Conservation (phyloP, 2,329 filamentous ascomycete genomes). For the Pseudogymnoascus sp. region DNA sequence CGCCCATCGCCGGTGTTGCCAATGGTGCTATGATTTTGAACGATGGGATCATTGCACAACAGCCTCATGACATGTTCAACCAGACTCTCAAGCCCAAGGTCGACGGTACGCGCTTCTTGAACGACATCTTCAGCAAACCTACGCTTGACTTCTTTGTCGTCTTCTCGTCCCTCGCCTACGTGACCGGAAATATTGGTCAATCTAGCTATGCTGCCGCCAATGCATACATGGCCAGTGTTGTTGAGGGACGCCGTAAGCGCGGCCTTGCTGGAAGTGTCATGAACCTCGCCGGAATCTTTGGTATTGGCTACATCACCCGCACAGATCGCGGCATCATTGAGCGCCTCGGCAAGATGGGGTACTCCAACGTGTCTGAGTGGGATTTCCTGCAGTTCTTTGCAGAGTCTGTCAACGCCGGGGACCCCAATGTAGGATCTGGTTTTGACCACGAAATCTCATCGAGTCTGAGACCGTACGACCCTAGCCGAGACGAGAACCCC, state of each 20-base stretch:
- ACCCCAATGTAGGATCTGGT: not conserved
- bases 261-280: constrained; percentile 24
- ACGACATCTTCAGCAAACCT: constrained; percentile 26
- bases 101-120: constrained; percentile 26
- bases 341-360: not conserved
- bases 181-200: constrained; percentile 34
- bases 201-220: constrained; percentile 34
- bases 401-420: not conserved
- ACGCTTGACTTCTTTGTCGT: constrained; percentile 37
- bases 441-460: not conserved
- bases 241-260: constrained; percentile 22
- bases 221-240: constrained; percentile 31
- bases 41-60: constrained; percentile 29
- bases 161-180: constrained; percentile 32
- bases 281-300: constrained; percentile 24
- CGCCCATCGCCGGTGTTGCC: constrained; percentile 34
- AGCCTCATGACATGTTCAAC: constrained; percentile 22
- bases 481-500: constrained; percentile 16
- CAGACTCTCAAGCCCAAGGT: constrained; percentile 31
- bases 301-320: constrained; percentile 21
- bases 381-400: constrained; percentile 1
- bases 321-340: not conserved
- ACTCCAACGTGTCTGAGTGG: not conserved
- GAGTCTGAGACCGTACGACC: not conserved
- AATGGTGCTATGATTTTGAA: constrained; percentile 40